These are phyloP conservation scores for Circinella minor DNA, from an alignment of 371 early-diverging fungal genomes.

Conservation along the genomic window DNA sequence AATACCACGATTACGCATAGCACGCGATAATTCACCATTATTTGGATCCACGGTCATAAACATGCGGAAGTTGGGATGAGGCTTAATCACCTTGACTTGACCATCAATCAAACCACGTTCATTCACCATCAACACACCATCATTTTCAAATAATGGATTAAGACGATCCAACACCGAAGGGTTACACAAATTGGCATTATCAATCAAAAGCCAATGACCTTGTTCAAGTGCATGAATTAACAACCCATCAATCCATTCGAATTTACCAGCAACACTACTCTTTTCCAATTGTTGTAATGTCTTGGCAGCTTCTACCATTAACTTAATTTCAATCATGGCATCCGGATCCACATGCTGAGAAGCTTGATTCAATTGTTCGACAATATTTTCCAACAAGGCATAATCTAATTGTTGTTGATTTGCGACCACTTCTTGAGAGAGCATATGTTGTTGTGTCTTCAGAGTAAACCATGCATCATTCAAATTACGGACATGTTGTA, in stretches of 20 bases:
- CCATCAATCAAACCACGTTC: conserved; percentile 91
- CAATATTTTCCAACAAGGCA: conserved; percentile 33
- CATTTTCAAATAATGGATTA: conserved; percentile 91
- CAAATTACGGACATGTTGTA: conserved; percentile 39
- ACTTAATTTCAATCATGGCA: conserved; percentile 19
- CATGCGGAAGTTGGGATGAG: conserved; percentile 96
- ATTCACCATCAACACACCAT: conserved; percentile 88
- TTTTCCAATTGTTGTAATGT: conserved; percentile 55
- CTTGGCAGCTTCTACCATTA: conserved; percentile 19
- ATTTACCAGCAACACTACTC: conserved; percentile 73
- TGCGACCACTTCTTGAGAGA: neutral
- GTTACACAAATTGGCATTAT: conserved; percentile 98
- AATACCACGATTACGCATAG: conserved; percentile 97
- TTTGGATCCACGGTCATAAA: conserved; percentile 98
- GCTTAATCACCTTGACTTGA: conserved; percentile 79
- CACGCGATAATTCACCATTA: conserved; percentile 93
- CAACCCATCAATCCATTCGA: conserved; percentile 98
- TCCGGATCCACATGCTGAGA: conserved; percentile 29
- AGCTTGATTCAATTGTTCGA: conserved; percentile 33
- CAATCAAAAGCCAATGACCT: conserved; percentile 98
- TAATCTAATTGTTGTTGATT: conserved; percentile 36
- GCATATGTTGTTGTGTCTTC: conserved; percentile 41
- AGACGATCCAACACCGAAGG: conserved; percentile 96
- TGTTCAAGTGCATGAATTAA: conserved; percentile 92
- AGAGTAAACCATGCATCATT: conserved; percentile 48